phyloP scores from a whole-genome alignment of 768 basidiomycete species.

The Boletus sp. region DNA sequence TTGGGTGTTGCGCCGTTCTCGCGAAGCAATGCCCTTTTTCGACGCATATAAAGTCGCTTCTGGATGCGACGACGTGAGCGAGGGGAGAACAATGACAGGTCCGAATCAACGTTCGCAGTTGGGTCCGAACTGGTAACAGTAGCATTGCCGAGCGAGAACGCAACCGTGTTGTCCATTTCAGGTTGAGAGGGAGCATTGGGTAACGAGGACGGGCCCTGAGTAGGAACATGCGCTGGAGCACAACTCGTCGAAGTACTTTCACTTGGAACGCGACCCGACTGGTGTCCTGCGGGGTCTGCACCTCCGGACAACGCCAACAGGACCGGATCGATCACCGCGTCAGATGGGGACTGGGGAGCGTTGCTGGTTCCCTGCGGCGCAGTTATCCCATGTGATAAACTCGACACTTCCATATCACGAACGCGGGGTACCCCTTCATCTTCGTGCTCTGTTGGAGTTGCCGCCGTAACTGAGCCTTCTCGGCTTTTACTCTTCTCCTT shows the following conservation, averaged over 20 bases:
- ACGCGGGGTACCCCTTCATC: not conserved
- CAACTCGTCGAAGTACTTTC: not conserved
- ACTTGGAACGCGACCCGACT: not conserved
- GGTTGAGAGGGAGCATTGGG: not conserved
- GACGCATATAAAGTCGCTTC: slow-evolving; percentile 72
- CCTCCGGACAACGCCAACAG: slow-evolving; percentile 27
- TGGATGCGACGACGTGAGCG: slow-evolving; percentile 49
- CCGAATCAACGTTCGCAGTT: slow-evolving; percentile 5
- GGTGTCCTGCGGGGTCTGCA: not conserved
- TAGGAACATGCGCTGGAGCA: not conserved
- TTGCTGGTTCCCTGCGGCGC: not conserved
- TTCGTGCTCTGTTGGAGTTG: not conserved
- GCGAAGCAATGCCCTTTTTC: slow-evolving; percentile 52
- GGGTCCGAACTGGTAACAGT: not conserved
- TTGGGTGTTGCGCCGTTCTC: slow-evolving; percentile 29
- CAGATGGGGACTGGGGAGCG: not conserved
- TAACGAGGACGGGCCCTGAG: not conserved
- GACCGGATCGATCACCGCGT: slow-evolving; percentile 30
- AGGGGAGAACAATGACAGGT: slow-evolving; percentile 39
- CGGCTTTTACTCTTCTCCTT: slow-evolving; percentile 4
- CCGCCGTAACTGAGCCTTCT: slow-evolving; percentile 4
- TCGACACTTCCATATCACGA: not conserved
- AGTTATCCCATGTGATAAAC: not conserved
- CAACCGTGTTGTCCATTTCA: not conserved
- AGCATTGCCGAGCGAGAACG: not conserved